Percentiles rank a stretch among this genome's conserved stretches.
phyloP scores from a whole-genome alignment of 2,329 filamentous ascomycete genomes.

The Calycina herbarum region DNA sequence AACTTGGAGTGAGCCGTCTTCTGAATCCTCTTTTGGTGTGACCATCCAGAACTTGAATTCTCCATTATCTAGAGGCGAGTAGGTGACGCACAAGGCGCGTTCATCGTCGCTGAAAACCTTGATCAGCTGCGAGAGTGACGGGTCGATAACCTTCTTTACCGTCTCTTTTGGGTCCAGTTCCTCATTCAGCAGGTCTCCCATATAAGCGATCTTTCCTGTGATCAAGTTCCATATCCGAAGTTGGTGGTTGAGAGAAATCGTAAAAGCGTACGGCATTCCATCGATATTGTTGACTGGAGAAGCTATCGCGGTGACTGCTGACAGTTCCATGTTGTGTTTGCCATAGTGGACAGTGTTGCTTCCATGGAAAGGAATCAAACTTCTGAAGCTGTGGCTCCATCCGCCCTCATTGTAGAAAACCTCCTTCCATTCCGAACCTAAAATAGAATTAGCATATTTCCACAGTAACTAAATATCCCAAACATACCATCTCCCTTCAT shows the following conservation, averaged over 20 bases:
- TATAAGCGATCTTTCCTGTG: constrained; percentile 75
- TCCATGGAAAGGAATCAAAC: constrained; percentile 65
- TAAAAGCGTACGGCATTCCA: constrained; percentile 64
- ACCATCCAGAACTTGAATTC: constrained; percentile 92
- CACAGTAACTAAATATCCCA: neutral
- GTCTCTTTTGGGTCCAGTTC: constrained; percentile 65
- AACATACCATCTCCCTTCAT: constrained; percentile 22
- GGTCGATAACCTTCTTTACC: constrained; percentile 75
- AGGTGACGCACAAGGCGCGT: constrained; percentile 69
- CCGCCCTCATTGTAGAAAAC: constrained; percentile 72
- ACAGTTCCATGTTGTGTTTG: constrained; percentile 64
- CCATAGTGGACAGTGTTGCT: constrained; percentile 64
- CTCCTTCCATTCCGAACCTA: constrained; percentile 61
- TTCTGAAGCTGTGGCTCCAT: constrained; percentile 67
- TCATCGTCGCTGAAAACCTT: constrained; percentile 62
- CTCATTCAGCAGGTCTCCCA: constrained; percentile 75
- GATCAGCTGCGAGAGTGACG: constrained; percentile 74
- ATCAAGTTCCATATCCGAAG: constrained; percentile 86
- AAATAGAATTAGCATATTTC: constrained; percentile 2
- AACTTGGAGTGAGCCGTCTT: constrained; percentile 57
- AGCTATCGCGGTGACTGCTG: constrained; percentile 64
- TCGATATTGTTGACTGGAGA: constrained; percentile 47
- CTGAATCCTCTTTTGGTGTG: constrained; percentile 55
- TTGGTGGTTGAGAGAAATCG: constrained; percentile 84
- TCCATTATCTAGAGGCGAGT: constrained; percentile 82